Percentiles rank a stretch among this genome's conserved stretches.
phyloP scores from a whole-genome alignment of 768 basidiomycete genomes.

The Epithele typhae region DNA sequence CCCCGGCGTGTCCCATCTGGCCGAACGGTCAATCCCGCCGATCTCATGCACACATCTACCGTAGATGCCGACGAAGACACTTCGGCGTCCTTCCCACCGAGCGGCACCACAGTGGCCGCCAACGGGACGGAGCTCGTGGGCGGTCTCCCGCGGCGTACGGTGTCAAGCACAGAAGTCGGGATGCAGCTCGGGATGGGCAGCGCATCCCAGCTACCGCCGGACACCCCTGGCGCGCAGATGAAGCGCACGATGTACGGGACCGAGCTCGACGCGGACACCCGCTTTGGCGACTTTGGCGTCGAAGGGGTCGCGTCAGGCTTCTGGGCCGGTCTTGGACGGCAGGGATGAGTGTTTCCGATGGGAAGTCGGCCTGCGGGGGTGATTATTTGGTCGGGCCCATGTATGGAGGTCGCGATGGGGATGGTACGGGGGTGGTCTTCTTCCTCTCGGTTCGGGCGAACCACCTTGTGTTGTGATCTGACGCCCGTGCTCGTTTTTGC shows the following conservation, averaged over 20 bases:
- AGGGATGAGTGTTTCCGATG: conserved; percentile 9
- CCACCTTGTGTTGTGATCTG: too few relatives aligned
- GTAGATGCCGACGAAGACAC: conserved; percentile 1
- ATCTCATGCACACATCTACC: conserved; percentile 4
- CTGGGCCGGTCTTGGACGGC: conserved; percentile 42
- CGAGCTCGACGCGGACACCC: conserved; percentile 74
- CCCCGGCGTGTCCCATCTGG: too few relatives aligned
- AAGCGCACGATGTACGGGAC: conserved; percentile 83
- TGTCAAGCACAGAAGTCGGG: conserved; percentile 41
- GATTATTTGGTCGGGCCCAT: too few relatives aligned
- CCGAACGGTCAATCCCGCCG: conserved; percentile 10
- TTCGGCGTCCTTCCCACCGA: neutral
- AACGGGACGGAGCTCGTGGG: neutral
- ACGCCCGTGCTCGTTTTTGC: too few relatives aligned
- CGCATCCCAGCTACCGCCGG: conserved; percentile 35
- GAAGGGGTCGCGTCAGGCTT: conserved; percentile 73
- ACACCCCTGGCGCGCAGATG: conserved; percentile 42
- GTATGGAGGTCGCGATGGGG: too few relatives aligned
- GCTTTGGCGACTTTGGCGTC: conserved; percentile 81
- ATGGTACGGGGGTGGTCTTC: too few relatives aligned
- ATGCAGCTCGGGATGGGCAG: conserved; percentile 39
- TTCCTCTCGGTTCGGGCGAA: too few relatives aligned
- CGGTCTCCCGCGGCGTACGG: conserved; percentile 7
- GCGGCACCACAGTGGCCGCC: neutral
- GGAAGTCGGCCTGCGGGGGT: conserved; percentile 1